A percentile compares a stretch with the other conserved stretches of the same genome.
Conservation (phyloP, 2,329 filamentous ascomycete species). For the Nigrospora oryzae region DNA sequence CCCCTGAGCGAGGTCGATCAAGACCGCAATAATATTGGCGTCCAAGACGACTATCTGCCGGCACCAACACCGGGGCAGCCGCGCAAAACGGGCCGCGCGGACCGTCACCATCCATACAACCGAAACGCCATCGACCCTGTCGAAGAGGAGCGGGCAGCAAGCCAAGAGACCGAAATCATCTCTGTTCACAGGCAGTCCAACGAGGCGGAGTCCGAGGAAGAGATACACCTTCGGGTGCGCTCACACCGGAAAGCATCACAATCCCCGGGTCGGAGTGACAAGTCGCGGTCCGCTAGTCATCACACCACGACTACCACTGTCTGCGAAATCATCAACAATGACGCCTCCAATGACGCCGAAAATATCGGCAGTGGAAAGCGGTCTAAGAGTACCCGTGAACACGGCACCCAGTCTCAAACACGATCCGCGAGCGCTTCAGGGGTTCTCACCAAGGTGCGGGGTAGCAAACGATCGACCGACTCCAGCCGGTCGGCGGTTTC, state of each 20-base stretch:
- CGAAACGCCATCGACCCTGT: slow-evolving; percentile 40
- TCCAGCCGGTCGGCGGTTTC: slow-evolving; percentile 29
- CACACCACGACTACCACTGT: slow-evolving; percentile 65
- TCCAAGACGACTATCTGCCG: slow-evolving; percentile 86
- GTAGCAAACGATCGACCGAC: slow-evolving; percentile 46
- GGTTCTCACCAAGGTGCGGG: slow-evolving; percentile 57
- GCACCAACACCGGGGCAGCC: slow-evolving; percentile 94
- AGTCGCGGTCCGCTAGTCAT: slow-evolving; percentile 65
- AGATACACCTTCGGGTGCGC: slow-evolving; percentile 68
- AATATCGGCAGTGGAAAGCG: slow-evolving; percentile 52
- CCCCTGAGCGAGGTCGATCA: slow-evolving; percentile 92
- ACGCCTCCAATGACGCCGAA: slow-evolving; percentile 62
- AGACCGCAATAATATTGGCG: slow-evolving; percentile 58
- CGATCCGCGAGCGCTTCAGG: slow-evolving; percentile 43
- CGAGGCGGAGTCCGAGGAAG: slow-evolving; percentile 69
- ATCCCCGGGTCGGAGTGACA: slow-evolving; percentile 52
- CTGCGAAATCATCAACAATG: slow-evolving; percentile 56
- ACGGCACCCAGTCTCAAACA: slow-evolving; percentile 34
- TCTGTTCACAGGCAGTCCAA: slow-evolving; percentile 53
- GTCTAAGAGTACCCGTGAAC: slow-evolving; percentile 47
- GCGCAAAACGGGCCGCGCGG: slow-evolving; percentile 74
- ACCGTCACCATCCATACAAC: slow-evolving; percentile 67
- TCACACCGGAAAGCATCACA: slow-evolving; percentile 57
- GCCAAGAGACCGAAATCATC: slow-evolving; percentile 52
- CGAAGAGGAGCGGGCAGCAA: slow-evolving; percentile 43